Percentiles rank a stretch among this genome's conserved stretches.
These are phyloP conservation scores for Nadsonia starkeyi-henricii DNA, from an alignment of 1,139 yeast genomes.

Conservation along the genomic window DNA sequence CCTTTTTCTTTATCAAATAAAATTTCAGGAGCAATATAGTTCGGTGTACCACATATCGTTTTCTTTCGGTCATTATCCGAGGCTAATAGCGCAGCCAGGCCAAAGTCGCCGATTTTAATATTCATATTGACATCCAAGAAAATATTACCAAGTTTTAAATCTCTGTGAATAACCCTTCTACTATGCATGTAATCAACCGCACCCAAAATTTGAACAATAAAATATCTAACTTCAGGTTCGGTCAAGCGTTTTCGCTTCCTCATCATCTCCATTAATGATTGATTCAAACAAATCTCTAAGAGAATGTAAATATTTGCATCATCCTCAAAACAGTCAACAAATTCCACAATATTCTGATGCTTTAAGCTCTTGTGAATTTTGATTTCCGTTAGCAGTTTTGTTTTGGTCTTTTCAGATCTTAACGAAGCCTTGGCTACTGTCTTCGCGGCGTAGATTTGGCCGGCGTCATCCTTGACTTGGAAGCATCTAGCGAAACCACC, in stretches of 20 bases:
- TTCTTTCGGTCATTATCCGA: slow-evolving; percentile 60
- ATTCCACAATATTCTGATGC: slow-evolving; percentile 83
- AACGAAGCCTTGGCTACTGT: slow-evolving; percentile 95
- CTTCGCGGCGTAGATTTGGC: slow-evolving; percentile 87
- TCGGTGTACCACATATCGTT: slow-evolving; percentile 96
- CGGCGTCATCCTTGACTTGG: slow-evolving; percentile 84
- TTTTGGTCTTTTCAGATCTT: slow-evolving; percentile 79
- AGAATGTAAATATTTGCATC: slow-evolving; percentile 84
- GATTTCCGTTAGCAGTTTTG: slow-evolving; percentile 76
- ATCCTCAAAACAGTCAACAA: slow-evolving; percentile 90
- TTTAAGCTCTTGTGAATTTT: slow-evolving; percentile 85
- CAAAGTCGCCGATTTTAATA: slow-evolving; percentile 91
- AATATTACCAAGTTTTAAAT: slow-evolving; percentile 84
- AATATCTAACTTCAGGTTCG: slow-evolving; percentile 84
- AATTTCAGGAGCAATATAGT: slow-evolving; percentile 95
- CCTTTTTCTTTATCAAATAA: slow-evolving; percentile 79
- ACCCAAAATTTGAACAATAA: slow-evolving; percentile 86
- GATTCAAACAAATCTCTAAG: slow-evolving; percentile 77
- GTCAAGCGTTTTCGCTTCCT: slow-evolving; percentile 69
- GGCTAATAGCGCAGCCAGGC: slow-evolving; percentile 79
- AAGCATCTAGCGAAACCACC: slow-evolving; percentile 99
- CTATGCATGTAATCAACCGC: slow-evolving; percentile 87
- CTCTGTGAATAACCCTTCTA: slow-evolving; percentile 90
- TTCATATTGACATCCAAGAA: slow-evolving; percentile 89
- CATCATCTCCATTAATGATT: slow-evolving; percentile 74